Percentiles rank a stretch among this genome's conserved stretches.
These are phyloP conservation scores for Neurospora crassa DNA, from an alignment of 2,329 filamentous ascomycete species.

Conservation along the genomic window DNA sequence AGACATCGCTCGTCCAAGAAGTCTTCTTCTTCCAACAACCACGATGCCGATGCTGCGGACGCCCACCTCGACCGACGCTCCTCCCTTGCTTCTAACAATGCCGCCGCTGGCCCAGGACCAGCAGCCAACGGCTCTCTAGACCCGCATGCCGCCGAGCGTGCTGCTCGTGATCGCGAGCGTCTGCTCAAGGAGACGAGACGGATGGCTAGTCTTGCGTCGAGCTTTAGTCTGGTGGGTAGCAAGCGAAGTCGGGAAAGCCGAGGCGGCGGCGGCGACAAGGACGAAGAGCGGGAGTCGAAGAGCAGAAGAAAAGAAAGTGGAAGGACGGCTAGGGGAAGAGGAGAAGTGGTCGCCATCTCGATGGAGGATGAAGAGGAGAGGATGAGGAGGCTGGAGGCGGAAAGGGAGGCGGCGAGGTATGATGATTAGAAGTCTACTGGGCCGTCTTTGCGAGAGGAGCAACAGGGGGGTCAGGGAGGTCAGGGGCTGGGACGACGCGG, in stretches of 20 bases:
- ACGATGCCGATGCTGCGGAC: conserved; percentile 26
- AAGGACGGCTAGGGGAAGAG: conserved; percentile 36
- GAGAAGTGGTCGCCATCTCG: conserved; percentile 32
- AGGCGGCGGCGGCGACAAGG: conserved; percentile 31
- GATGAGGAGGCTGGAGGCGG: conserved; percentile 46
- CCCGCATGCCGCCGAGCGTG: conserved; percentile 60
- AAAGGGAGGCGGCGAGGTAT: conserved; percentile 45
- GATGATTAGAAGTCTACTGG: conserved; percentile 11
- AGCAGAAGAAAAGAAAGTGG: conserved; percentile 32
- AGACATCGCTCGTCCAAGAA: conserved; percentile 15
- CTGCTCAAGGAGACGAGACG: conserved; percentile 60
- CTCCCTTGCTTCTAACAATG: conserved; percentile 23
- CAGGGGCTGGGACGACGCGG: not conserved
- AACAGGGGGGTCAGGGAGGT: not conserved
- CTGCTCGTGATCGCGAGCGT: conserved; percentile 55
- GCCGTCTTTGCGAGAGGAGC: not conserved
- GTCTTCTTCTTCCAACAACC: conserved; percentile 1
- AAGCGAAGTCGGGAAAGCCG: conserved; percentile 44
- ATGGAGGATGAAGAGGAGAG: conserved; percentile 42
- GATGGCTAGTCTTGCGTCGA: conserved; percentile 40
- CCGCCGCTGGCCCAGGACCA: conserved; percentile 1
- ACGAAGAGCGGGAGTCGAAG: conserved; percentile 17
- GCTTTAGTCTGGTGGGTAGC: conserved; percentile 29
- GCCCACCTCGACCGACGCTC: conserved; percentile 24
- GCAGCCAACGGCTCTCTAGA: conserved; percentile 27